These are phyloP conservation scores for Euphorbia peplus DNA, from an alignment of 345 rosid genomes.

Conservation along the genomic window DNA sequence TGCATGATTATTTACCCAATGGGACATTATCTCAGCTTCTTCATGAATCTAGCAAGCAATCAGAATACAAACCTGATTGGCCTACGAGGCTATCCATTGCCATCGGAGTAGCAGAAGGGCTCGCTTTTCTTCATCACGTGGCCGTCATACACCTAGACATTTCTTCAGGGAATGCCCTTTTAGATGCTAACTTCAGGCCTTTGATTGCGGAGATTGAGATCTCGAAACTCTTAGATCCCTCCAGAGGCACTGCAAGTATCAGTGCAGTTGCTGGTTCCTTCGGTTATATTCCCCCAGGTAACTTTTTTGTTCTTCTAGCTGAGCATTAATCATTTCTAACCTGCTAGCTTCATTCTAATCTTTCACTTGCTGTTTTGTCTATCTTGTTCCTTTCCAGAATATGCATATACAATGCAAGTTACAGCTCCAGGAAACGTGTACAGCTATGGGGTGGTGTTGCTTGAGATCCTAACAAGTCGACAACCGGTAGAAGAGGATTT, in stretches of 20 bases:
- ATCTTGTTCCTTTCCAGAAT: conserved; percentile 15
- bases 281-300: conserved; percentile 39
- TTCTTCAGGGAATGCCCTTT: conserved; percentile 31
- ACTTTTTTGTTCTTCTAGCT: background rate
- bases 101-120: conserved; percentile 32
- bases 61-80: conserved; percentile 61
- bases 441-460: conserved; percentile 35
- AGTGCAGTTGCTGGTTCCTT: conserved; percentile 43
- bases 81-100: conserved; percentile 31
- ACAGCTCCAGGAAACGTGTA: conserved; percentile 39
- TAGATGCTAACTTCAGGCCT: conserved; percentile 30
- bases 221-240: conserved; percentile 37
- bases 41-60: conserved; percentile 61
- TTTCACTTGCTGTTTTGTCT: background rate
- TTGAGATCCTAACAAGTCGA: conserved; percentile 31
- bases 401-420: conserved; percentile 40
- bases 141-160: conserved; percentile 36
- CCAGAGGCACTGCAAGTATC: conserved; percentile 37
- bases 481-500: conserved; percentile 67
- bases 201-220: conserved; percentile 35
- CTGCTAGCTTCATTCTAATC: background rate
- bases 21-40: conserved; percentile 81
- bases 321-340: background rate
- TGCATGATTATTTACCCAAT: conserved; percentile 75
- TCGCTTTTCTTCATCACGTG: conserved; percentile 33